A percentile compares a stretch with the other conserved stretches of the same genome.
Conservation (phyloP, 2,329 filamentous ascomycete species). For the Xylaria sp. region DNA sequence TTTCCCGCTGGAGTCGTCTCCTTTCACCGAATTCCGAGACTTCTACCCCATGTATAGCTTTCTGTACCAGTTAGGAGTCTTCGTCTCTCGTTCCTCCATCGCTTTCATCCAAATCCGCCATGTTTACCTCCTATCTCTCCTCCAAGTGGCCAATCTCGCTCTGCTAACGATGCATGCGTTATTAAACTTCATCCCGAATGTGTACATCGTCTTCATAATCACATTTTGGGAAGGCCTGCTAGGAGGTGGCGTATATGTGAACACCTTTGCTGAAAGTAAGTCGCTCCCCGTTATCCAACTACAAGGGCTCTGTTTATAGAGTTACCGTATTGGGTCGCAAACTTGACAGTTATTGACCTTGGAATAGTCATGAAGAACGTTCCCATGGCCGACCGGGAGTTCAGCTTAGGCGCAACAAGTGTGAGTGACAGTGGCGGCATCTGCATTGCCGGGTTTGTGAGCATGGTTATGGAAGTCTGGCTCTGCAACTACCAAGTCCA, state of each 20-base stretch:
- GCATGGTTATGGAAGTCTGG: conserved; percentile 75
- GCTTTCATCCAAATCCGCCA: conserved; percentile 77
- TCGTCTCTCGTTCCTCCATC: conserved; percentile 85
- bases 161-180: conserved; percentile 72
- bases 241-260: conserved; percentile 89
- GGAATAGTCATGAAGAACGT: conserved; percentile 66
- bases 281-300: neutral
- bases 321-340: neutral
- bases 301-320: too few relatives aligned
- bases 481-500: conserved; percentile 79
- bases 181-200: conserved; percentile 73
- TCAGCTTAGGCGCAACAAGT: conserved; percentile 81
- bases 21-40: conserved; percentile 73
- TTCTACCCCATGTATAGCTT: conserved; percentile 96
- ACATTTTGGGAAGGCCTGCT: conserved; percentile 93
- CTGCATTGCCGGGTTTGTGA: conserved; percentile 77
- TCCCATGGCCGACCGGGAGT: conserved; percentile 73
- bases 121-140: conserved; percentile 73
- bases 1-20: conserved; percentile 70
- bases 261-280: conserved; percentile 77
- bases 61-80: conserved; percentile 92
- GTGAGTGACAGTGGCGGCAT: conserved; percentile 91
- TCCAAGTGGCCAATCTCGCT: conserved; percentile 74
- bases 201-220: conserved; percentile 79
- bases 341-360: neutral